Evolutionary conservation across 257 asterid genomes (phyloP), one percentile per base, ranked within the genome.

Genomic region (Buddleja alternifolia): DNA sequence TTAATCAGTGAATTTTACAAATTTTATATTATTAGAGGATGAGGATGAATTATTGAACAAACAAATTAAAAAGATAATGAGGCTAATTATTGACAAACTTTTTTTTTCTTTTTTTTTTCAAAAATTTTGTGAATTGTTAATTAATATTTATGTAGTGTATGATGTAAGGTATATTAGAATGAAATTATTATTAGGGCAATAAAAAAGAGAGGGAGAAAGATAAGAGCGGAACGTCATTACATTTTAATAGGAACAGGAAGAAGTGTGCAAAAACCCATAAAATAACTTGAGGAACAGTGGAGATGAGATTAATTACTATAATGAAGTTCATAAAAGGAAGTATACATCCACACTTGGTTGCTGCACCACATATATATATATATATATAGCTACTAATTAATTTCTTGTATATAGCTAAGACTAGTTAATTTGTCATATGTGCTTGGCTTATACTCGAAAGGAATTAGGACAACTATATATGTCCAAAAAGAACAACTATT

Each of bases 391-490:
- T 46, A 39, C 19, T 10, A 15, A 15, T 42, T 50, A 29, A 29
- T 29, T 42, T 14, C 58, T 20, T 20, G 41, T 21, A 15, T 50
- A 11, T 57, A 63, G 73, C 39, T 57, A 12, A 25, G 66, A 65
- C 57, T 58, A 47, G 12, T 20, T 34, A 20, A 2, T 83, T 83
- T 83, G 85, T 80, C 85, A 60, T 46, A 71, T 69, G 32, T 73
- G 83, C 45, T 69, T 74, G 82, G 85, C 75, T 69, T 72, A 44
- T 80, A 61, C 85, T 71, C 47, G 16, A 44, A 46, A 67, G 29
- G 81, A 77, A 82, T 75, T 61, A 76, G 60, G 79, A 69, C 81
- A 82, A 57, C 80, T 71, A 78, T 58, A 57, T 75, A 67, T 53
- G 79, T 77, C 82, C 84, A 75, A 75, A 79, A 45, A 48, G 45